Conservation (phyloP, 306 rosid genomes). For the Sechiopsis laciniata region DNA sequence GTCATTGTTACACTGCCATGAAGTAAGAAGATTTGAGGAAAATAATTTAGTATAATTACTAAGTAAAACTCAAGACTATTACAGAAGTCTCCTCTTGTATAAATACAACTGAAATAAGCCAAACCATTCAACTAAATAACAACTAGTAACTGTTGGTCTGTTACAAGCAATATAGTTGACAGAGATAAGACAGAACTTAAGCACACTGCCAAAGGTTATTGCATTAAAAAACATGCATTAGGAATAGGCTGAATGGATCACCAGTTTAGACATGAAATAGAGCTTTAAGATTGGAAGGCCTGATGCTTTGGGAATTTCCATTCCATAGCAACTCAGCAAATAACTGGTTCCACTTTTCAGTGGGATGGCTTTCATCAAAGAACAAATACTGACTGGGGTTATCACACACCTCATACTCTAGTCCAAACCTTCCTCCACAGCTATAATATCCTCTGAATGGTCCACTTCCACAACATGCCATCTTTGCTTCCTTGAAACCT, state of each 20-base stretch:
- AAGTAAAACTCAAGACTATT: no score
- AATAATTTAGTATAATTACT: no score
- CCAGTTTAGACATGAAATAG: constrained; percentile 22
- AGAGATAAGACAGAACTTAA: no score
- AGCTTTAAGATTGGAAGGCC: constrained; percentile 30
- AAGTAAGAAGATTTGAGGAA: no score
- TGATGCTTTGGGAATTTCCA: constrained; percentile 18
- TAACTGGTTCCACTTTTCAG: constrained; percentile 29
- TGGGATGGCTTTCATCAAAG: constrained; percentile 33
- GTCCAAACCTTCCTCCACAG: constrained; percentile 29
- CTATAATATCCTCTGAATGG: constrained; percentile 25
- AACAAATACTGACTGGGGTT: constrained; percentile 24
- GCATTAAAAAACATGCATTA: not conserved
- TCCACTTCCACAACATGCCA: constrained; percentile 45
- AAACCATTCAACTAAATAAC: no score
- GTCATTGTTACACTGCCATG: no score
- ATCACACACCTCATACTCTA: not conserved
- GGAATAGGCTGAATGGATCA: not conserved
- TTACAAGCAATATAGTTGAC: no score
- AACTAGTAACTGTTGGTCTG: no score
- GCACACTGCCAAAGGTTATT: not conserved
- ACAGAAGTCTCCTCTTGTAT: no score
- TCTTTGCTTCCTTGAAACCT: constrained; percentile 30
- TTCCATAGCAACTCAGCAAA: constrained; percentile 34
- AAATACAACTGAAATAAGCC: no score